Conservation (phyloP, 257 asterid genomes). For the Solanum lycopersicoides region DNA sequence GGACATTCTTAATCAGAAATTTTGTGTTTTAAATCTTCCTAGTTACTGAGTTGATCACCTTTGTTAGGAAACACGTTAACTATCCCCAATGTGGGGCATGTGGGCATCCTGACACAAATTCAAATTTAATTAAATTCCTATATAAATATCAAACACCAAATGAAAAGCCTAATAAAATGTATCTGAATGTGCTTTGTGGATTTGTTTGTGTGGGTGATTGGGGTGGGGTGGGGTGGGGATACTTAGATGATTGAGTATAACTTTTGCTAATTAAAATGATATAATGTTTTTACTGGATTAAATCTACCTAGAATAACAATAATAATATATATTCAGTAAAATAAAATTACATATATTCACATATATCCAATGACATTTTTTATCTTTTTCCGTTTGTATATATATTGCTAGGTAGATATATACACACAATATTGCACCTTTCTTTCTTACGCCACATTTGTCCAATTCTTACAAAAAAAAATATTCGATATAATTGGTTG, state of each 20-base stretch:
- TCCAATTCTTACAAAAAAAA: neutral
- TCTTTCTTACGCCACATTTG: neutral
- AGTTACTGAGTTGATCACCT: neutral
- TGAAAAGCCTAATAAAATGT: neutral
- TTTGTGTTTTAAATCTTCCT: too few relatives aligned
- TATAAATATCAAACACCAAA: too few relatives aligned
- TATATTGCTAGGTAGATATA: too few relatives aligned
- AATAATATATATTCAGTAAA: too few relatives aligned
- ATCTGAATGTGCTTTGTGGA: neutral
- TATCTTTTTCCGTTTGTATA: too few relatives aligned
- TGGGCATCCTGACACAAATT: rapidly evolving
- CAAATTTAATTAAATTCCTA: too few relatives aligned
- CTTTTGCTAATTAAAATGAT: neutral
- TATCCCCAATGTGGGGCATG: too few relatives aligned
- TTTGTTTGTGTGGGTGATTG: neutral
- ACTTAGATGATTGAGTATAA: neutral
- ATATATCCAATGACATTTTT: too few relatives aligned
- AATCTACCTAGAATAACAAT: neutral
- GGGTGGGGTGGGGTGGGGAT: neutral
- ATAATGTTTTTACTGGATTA: neutral
- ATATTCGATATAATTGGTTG: neutral
- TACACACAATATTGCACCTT: neutral
- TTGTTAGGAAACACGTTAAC: neutral
- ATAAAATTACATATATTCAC: neutral
- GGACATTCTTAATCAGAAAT: too few relatives aligned